phyloP scores from a whole-genome alignment of 139 green algal species.

The Chlorella sorokiniana region DNA sequence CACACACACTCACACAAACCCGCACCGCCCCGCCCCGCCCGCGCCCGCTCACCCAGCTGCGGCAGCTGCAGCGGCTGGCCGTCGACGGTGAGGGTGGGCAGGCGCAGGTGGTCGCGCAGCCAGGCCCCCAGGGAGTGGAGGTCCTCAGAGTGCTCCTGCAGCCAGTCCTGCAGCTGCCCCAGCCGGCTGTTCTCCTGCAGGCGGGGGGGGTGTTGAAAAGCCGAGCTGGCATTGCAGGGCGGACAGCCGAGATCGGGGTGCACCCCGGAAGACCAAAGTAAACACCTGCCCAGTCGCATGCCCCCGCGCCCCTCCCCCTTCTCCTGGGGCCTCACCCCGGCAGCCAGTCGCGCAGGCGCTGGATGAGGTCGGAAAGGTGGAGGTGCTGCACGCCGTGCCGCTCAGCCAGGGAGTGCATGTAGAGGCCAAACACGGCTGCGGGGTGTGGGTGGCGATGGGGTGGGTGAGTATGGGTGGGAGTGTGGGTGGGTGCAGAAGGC shows the following conservation, averaged over 20 bases:
- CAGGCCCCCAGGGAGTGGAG: not conserved
- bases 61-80: not conserved
- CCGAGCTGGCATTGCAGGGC: no score
- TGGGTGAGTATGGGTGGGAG: not conserved
- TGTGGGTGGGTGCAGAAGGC: not conserved
- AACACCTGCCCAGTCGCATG: no score
- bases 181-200: slow-evolving; percentile 11
- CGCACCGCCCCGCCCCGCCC: not conserved
- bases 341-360: not conserved
- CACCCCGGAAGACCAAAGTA: no score
- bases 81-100: slow-evolving; percentile 5
- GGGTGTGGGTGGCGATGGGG: not conserved
- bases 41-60: not conserved
- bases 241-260: no score
- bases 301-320: no score
- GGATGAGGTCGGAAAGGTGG: not conserved
- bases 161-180: slow-evolving; percentile 1
- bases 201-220: not conserved
- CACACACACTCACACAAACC: not conserved
- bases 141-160: not conserved
- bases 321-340: not conserved
- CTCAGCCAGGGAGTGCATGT: not conserved
- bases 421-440: slow-evolving; percentile 21
- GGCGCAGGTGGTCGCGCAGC: not conserved
- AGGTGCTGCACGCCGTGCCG: not conserved